Evolutionary conservation across 2,329 filamentous ascomycete species (phyloP).

Genomic region (Trichoderma koningiopsis): DNA sequence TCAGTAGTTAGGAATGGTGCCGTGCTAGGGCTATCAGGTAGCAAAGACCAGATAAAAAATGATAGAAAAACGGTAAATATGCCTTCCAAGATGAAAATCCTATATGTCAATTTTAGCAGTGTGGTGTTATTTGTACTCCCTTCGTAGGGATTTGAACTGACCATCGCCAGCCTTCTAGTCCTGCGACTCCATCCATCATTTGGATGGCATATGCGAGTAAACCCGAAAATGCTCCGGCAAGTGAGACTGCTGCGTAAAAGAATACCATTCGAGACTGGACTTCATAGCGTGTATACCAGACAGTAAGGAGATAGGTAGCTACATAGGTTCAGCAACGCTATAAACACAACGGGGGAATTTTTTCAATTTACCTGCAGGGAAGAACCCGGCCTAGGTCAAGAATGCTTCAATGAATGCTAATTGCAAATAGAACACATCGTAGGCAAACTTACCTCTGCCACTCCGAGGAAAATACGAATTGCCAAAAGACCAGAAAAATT

Average conservation of each 20-base stretch:
- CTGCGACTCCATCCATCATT: constrained; percentile 72
- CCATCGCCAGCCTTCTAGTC: constrained; percentile 77
- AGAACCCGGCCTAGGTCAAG: constrained; percentile 59
- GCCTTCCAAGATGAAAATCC: constrained; percentile 77
- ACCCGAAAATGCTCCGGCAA: constrained; percentile 82
- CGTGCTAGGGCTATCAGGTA: constrained; percentile 71
- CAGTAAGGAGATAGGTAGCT: constrained; percentile 71
- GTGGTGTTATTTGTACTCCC: too few species aligned
- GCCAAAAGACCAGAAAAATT: constrained; percentile 77
- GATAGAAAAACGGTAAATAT: constrained; percentile 62
- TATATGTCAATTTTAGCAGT: background rate
- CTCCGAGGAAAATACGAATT: constrained; percentile 81
- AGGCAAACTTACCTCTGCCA: constrained; percentile 56
- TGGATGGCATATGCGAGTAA: constrained; percentile 82
- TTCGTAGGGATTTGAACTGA: background rate
- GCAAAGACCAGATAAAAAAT: constrained; percentile 65
- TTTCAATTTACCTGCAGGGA: constrained; percentile 39
- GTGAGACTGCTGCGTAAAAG: constrained; percentile 82
- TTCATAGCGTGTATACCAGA: constrained; percentile 87
- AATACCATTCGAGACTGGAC: constrained; percentile 90
- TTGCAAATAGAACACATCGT: background rate
- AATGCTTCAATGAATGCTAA: background rate
- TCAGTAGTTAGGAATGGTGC: background rate
- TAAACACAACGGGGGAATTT: background rate
- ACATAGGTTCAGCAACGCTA: background rate